Percentiles rank a stretch among this genome's conserved stretches.
Evolutionary conservation across 2,329 filamentous ascomycete genomes (phyloP).

Genomic region (Parastagonospora nodorum): DNA sequence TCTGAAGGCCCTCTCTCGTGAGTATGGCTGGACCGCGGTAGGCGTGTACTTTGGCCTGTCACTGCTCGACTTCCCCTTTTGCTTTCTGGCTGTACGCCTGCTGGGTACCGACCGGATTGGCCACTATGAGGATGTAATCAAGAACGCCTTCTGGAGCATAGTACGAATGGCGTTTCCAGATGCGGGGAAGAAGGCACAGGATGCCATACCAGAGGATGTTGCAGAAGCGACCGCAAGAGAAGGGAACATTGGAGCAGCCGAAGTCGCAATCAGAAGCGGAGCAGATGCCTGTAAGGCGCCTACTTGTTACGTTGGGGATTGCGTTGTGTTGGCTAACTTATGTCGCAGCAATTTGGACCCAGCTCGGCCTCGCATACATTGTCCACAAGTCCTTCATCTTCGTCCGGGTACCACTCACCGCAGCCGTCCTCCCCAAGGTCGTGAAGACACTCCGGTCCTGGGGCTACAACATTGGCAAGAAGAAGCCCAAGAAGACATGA

Average conservation of each 20-base stretch:
- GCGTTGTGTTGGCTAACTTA: conserved; percentile 12
- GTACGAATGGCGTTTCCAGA: conserved; percentile 66
- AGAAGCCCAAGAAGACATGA: conserved; percentile 50
- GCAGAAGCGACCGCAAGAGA: conserved; percentile 36
- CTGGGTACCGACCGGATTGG: conserved; percentile 88
- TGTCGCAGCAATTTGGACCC: conserved; percentile 71
- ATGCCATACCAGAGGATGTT: conserved; percentile 47
- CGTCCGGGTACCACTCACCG: conserved; percentile 88
- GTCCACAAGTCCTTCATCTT: conserved; percentile 99
- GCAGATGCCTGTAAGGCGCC: conserved; percentile 71
- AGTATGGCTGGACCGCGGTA: conserved; percentile 92
- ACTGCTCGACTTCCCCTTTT: conserved; percentile 90
- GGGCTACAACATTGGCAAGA: conserved; percentile 95
- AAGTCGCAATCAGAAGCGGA: conserved; percentile 65
- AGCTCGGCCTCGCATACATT: conserved; percentile 90
- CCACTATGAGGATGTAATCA: conserved; percentile 69
- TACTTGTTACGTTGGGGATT: neutral
- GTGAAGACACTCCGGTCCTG: conserved; percentile 84
- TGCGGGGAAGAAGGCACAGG: conserved; percentile 57
- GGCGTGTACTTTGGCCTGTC: conserved; percentile 88
- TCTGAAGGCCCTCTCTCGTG: conserved; percentile 81
- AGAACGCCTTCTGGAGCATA: conserved; percentile 62
- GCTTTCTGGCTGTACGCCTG: conserved; percentile 82
- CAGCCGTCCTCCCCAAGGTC: conserved; percentile 90
- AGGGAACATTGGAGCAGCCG: conserved; percentile 56